Evolutionary conservation across 2,329 filamentous ascomycete species (phyloP), one percentile per base, ranked within the genome.

Genomic region (Magnaporthiopsis incrustans): DNA sequence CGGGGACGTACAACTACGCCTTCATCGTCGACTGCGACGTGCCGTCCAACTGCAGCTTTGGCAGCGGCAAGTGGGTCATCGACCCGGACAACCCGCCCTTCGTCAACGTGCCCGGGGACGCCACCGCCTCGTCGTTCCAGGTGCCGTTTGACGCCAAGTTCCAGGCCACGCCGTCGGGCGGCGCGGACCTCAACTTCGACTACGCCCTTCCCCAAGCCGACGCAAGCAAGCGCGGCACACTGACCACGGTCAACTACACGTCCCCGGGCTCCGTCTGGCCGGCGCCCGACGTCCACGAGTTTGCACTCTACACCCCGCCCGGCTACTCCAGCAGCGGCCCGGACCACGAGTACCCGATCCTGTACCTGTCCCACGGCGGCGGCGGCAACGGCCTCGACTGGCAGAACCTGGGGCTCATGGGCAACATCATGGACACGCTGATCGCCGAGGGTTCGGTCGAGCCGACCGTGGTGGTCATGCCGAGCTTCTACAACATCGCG

Each of bases 301-400:
- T 70, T 58, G 61, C 50, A 27, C 65, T 73, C 58, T 73, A 73
- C 66, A 68, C 72, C 5, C 72, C 7, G 70, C 71, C 22, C 67
- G 70, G 27, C 70, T 66, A 60, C 72, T 71, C 64, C 65, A 67
- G 22, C 33, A 35, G 62, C 32, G 30, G 33, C 33, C 33, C 33
- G 2, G 67, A 65, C 27, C 70, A 68, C 64, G 69, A 68, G 60
- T 72, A 72, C 64, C 71, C 71, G 3, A 64, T 73, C 8, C 65
- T 73, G 56, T 73, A 73, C 64, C 68, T 73, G 15, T 71, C 70
- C 15, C 71, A 73, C 67, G 71, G 71, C 26, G 70, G 67, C 50
- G 64, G 65, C 61, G 71, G 71, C 63, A 71, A 73, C 65, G 71
- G 69, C 25, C 67, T 70, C 38, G 71, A 73, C 66, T 73, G 71